A percentile compares a stretch with the other conserved stretches of the same genome.
These are phyloP conservation scores for Spergularia bocconei DNA, from an alignment of 148 eudicot species.

Conservation along the genomic window DNA sequence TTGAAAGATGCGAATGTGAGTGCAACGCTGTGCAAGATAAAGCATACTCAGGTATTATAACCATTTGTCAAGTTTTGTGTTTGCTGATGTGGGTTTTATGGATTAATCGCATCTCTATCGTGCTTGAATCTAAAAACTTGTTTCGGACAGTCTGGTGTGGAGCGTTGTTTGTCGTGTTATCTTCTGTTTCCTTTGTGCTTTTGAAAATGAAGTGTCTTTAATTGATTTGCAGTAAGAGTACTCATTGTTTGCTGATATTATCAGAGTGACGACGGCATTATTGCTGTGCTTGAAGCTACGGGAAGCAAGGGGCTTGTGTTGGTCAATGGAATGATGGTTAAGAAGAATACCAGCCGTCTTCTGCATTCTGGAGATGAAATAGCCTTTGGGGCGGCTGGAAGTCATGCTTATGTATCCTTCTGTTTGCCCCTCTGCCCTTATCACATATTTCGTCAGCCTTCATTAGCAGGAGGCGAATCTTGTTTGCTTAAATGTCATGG, in stretches of 20 bases:
- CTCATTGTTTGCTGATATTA: conserved; percentile 47
- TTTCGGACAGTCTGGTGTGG: background rate
- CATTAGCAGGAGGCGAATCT: background rate
- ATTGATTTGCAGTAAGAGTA: conserved; percentile 37
- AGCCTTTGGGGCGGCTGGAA: conserved; percentile 57
- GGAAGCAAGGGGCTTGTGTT: conserved; percentile 81
- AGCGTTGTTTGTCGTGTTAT: background rate
- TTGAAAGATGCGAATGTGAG: conserved; percentile 56
- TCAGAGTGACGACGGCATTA: conserved; percentile 60
- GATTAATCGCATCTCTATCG: background rate
- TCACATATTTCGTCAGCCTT: background rate
- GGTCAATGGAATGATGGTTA: conserved; percentile 66
- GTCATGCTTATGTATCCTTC: conserved; percentile 87
- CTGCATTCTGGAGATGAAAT: conserved; percentile 88
- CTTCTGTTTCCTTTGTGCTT: background rate
- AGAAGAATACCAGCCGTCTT: conserved; percentile 51
- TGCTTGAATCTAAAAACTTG: too few relatives aligned
- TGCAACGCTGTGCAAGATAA: conserved; percentile 55
- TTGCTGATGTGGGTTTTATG: background rate
- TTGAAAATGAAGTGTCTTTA: conserved; percentile 28
- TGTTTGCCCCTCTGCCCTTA: background rate
- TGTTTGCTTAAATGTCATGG: conserved; percentile 1
- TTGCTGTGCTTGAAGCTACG: conserved; percentile 74
- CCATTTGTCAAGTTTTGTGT: background rate
- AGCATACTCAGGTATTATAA: conserved; percentile 58